Conservation (phyloP, 495 filamentous ascomycete species). For the Aspergillus saccharolyticus region DNA sequence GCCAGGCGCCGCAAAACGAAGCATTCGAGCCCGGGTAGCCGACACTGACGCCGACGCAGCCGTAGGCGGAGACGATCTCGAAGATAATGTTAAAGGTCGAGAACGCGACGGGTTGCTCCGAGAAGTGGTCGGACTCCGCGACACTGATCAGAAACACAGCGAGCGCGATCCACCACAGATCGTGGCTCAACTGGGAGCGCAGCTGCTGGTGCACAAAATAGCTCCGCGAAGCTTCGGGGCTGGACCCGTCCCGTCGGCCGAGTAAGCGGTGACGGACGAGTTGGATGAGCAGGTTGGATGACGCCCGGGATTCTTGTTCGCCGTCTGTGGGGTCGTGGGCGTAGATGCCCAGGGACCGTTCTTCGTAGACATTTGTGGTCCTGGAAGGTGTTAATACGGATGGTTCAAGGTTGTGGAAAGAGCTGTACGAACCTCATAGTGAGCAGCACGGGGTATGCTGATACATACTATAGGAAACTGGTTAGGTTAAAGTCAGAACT, state of each 20-base stretch:
- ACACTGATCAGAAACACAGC: slow-evolving; percentile 69
- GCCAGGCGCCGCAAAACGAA: slow-evolving; percentile 69
- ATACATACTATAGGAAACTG: slow-evolving; percentile 49
- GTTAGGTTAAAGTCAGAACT: slow-evolving; percentile 1
- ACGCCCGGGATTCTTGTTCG: slow-evolving; percentile 11
- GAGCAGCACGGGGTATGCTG: slow-evolving; percentile 52
- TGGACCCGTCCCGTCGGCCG: slow-evolving; percentile 23
- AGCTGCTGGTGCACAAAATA: slow-evolving; percentile 63
- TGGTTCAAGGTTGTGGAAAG: neutral
- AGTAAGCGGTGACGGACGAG: slow-evolving; percentile 24
- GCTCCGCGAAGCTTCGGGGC: slow-evolving; percentile 34
- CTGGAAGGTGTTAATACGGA: slow-evolving; percentile 29
- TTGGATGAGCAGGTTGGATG: slow-evolving; percentile 21
- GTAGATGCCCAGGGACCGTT: slow-evolving; percentile 65
- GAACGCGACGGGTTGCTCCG: slow-evolving; percentile 60
- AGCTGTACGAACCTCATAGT: slow-evolving; percentile 44
- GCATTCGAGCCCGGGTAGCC: slow-evolving; percentile 64
- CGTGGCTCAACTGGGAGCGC: slow-evolving; percentile 75
- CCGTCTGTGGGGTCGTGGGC: slow-evolving; percentile 32
- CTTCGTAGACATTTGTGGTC: slow-evolving; percentile 74
- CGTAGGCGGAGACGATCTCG: slow-evolving; percentile 77
- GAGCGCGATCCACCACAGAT: slow-evolving; percentile 79
- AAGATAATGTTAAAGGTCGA: slow-evolving; percentile 83
- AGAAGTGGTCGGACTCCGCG: slow-evolving; percentile 64
- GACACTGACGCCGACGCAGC: slow-evolving; percentile 77